phyloP scores from a whole-genome alignment of 345 rosid genomes.

The Acer negundo region DNA sequence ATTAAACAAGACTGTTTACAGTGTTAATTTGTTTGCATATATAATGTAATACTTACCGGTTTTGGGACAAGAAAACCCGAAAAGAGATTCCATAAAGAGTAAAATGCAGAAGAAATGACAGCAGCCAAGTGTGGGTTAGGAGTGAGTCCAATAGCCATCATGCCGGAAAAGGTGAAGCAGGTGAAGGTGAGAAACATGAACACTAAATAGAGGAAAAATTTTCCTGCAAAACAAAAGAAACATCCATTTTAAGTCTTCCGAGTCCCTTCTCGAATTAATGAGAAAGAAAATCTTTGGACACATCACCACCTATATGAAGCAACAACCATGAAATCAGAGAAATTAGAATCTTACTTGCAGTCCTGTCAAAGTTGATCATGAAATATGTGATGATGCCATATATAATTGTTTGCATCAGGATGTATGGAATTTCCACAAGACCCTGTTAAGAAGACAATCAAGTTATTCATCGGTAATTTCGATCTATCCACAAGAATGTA shows the following conservation, averaged over 20 bases:
- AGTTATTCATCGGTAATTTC: background rate
- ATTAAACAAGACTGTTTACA: background rate
- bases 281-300: too few relatives aligned
- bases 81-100: constrained; percentile 83
- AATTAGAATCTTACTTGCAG: constrained; percentile 51
- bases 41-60: background rate
- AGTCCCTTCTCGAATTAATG: too few relatives aligned
- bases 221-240: constrained; percentile 20
- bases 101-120: constrained; percentile 76
- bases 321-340: background rate
- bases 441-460: constrained; percentile 43
- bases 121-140: constrained; percentile 67
- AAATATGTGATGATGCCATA: constrained; percentile 82
- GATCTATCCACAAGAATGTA: background rate
- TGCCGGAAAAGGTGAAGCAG: constrained; percentile 77
- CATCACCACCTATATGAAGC: background rate
- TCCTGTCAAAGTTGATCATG: constrained; percentile 78
- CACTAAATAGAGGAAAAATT: constrained; percentile 60
- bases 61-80: constrained; percentile 64
- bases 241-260: background rate
- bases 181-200: constrained; percentile 61
- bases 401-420: constrained; percentile 61
- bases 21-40: background rate
- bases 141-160: constrained; percentile 84
- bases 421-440: constrained; percentile 88